Conservation (phyloP, 352 stramenopile genomes). For the Phytopythium aichiense region DNA sequence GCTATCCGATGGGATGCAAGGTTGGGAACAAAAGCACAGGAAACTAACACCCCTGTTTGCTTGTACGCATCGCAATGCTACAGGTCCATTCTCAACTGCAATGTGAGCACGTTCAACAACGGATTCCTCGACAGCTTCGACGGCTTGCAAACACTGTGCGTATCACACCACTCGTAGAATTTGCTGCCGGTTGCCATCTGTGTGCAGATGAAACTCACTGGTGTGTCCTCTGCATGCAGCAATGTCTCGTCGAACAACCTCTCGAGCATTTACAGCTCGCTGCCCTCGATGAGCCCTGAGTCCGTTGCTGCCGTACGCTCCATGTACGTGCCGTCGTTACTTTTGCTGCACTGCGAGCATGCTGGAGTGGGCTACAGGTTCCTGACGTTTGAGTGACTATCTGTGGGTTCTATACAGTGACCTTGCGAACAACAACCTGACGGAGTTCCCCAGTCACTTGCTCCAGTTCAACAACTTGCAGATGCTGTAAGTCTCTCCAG, state of each 20-base stretch:
- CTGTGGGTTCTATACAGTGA: conserved; percentile 19
- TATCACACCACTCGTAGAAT: background rate
- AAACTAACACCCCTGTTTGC: background rate
- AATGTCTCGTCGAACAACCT: conserved; percentile 28
- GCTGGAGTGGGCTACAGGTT: background rate
- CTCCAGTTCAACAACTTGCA: conserved; percentile 36
- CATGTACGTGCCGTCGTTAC: background rate
- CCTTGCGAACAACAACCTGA: conserved; percentile 40
- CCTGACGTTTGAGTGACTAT: background rate
- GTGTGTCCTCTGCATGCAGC: conserved; percentile 6
- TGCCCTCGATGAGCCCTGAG: conserved; percentile 10
- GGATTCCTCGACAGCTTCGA: conserved; percentile 30
- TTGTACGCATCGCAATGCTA: background rate
- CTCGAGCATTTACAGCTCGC: conserved; percentile 28
- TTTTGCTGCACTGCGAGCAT: background rate
- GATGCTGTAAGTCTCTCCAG: conserved; percentile 30
- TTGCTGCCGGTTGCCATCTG: background rate
- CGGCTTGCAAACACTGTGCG: conserved; percentile 21
- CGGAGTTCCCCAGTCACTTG: conserved; percentile 30
- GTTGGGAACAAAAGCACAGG: background rate
- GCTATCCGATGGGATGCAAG: background rate
- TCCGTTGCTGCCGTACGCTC: conserved; percentile 3
- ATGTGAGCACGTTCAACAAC: conserved; percentile 22
- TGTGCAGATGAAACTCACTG: background rate
- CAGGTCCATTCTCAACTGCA: conserved; percentile 26